Evolutionary conservation across 768 basidiomycete genomes (phyloP).

Genomic region (Leucocoprinus birnbaumii): DNA sequence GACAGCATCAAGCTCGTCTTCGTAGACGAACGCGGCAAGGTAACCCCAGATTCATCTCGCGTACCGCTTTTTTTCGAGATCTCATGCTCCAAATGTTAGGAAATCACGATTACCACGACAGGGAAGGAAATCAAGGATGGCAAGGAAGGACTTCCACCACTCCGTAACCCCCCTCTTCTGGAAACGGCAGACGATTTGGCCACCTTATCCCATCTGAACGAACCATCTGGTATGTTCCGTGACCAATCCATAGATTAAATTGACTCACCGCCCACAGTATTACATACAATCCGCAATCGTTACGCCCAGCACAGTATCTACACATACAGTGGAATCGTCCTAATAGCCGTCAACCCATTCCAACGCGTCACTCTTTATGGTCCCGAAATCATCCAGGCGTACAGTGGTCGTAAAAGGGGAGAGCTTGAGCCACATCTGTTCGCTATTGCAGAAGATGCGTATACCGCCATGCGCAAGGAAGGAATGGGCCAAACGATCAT

Average conservation of each 20-base stretch:
- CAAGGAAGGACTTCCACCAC: conserved; percentile 80
- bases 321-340: conserved; percentile 97
- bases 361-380: conserved; percentile 96
- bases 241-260: not conserved
- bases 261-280: conserved; percentile 46
- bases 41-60: conserved; percentile 27
- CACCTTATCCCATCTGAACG: conserved; percentile 96
- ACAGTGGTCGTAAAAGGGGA: conserved; percentile 87
- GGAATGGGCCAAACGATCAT: conserved; percentile 97
- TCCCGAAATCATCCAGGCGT: conserved; percentile 95
- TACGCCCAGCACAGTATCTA: conserved; percentile 98
- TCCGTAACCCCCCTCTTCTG: conserved; percentile 93
- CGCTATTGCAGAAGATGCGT: conserved; percentile 98
- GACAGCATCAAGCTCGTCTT: conserved; percentile 83
- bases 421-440: conserved; percentile 98
- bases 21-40: conserved; percentile 91
- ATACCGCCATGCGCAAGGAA: conserved; percentile 94
- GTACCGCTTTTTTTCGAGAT: conserved; percentile 7
- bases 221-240: conserved; percentile 77
- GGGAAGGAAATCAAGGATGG: conserved; percentile 78
- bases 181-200: conserved; percentile 98
- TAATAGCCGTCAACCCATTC: conserved; percentile 99
- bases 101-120: conserved; percentile 76
- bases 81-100: conserved; percentile 40
- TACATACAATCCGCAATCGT: conserved; percentile 95